These are phyloP conservation scores for Anthoceros angustus DNA, from an alignment of 225 moss, liverwort and hornwort species.

Conservation along the genomic window DNA sequence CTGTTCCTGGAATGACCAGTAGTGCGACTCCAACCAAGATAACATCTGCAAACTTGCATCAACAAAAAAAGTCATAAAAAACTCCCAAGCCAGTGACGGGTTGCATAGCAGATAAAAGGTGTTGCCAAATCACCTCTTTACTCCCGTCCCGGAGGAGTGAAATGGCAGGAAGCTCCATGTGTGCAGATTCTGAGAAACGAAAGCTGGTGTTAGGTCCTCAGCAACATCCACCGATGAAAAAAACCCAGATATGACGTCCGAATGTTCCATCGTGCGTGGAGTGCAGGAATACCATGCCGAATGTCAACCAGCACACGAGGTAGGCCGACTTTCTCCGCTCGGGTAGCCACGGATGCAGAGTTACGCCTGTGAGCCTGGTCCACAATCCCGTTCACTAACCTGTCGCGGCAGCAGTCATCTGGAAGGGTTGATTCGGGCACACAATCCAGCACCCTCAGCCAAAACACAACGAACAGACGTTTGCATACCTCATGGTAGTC, in stretches of 20 bases:
- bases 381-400: conserved; percentile 96
- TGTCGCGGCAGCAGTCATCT: conserved; percentile 4
- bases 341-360: conserved; percentile 57
- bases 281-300: conserved; percentile 52
- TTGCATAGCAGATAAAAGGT: not conserved
- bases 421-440: not conserved
- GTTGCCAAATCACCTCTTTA: conserved; percentile 39
- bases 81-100: not conserved
- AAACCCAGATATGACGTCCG: not conserved
- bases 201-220: not conserved
- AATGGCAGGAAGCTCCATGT: conserved; percentile 75
- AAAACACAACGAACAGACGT: not conserved
- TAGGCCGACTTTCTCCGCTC: conserved; percentile 61
- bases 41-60: not conserved
- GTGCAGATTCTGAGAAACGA: conserved; percentile 55
- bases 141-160: conserved; percentile 69
- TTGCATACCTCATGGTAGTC: conserved; percentile 65
- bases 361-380: conserved; percentile 66
- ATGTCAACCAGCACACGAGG: conserved; percentile 85
- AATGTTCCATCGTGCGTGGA: not conserved
- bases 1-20: not conserved
- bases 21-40: not conserved
- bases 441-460: not conserved
- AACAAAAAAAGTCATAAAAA: not conserved
- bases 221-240: not conserved